Evolutionary conservation across 192 early-diverging fungal species (phyloP), one percentile per base, ranked within the genome.

Genomic region (Entomortierella lignicola): DNA sequence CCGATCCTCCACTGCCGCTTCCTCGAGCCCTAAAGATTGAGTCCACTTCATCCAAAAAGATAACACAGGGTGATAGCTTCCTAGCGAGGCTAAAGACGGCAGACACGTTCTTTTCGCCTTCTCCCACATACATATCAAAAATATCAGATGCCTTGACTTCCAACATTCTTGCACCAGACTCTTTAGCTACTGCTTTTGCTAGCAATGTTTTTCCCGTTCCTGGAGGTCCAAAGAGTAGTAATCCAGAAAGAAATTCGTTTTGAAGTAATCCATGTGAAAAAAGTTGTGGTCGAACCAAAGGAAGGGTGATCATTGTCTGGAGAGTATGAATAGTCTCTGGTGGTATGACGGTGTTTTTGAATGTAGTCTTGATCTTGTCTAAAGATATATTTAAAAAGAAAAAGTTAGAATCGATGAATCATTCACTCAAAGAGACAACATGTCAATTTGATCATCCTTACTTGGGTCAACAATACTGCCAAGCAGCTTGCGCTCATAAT

Each of bases 41-140:
- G 61, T 99, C 97, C 0, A 98, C 93, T 69, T 98, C 97, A 74
- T 99, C 97, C 63, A 99, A 75, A 66, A 98, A 99, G n/a, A 99
- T 90, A 1, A 99, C 96, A 81, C 97, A 99, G 3, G 97, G 97
- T 15, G 92, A 86, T 1, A 97, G 75, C 71, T 96, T 96, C 29
- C 97, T 74, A 2, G 97, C 97, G 27, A 98, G 84, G 30, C 94
- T 92, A 70, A 99, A 99, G 31, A 99, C 86, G 0, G 95, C 97
- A 57, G 92, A 69, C 11, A 97, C 97, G 63, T 96, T 95, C 86
- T 99, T 99, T 74, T 99, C 97, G 21, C 96, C 95, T 79, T 99
- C 96, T 21, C 97, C 97, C 25, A 97, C 93, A 79, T 95, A 96
- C 87, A 94, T 96, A 73, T 93, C 91, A 63, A 91, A 91, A 47